These are phyloP conservation scores for Crinitomyces ghanaensis DNA, from an alignment of 805 yeast genomes.

Conservation along the genomic window DNA sequence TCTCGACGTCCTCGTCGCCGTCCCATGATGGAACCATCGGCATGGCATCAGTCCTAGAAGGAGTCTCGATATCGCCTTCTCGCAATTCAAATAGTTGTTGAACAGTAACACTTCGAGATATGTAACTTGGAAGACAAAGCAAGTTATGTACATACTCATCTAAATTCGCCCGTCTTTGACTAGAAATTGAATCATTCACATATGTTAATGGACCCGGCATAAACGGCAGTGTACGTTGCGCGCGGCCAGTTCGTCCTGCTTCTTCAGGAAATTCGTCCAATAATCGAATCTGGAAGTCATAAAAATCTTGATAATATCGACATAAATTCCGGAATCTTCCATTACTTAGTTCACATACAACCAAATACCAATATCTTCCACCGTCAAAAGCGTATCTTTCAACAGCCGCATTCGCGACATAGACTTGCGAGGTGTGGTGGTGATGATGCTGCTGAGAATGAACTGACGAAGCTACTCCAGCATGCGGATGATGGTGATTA, in stretches of 20 bases:
- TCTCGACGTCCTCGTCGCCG: too few relatives aligned
- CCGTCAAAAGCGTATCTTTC: conserved; percentile 71
- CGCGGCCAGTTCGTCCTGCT: conserved; percentile 74
- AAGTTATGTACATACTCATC: conserved; percentile 48
- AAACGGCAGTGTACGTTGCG: conserved; percentile 77
- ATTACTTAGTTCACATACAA: conserved; percentile 53
- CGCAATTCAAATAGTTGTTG: conserved; percentile 57
- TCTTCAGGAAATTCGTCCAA: conserved; percentile 81
- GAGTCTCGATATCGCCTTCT: conserved; percentile 49
- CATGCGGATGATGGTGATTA: conserved; percentile 1
- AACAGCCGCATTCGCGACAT: conserved; percentile 55
- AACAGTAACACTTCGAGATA: conserved; percentile 59
- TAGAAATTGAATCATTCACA: conserved; percentile 66
- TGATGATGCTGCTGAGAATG: neutral
- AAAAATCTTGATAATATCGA: conserved; percentile 90
- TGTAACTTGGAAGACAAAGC: conserved; percentile 62
- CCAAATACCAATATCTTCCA: conserved; percentile 81
- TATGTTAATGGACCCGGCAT: conserved; percentile 94
- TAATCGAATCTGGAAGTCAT: conserved; percentile 78
- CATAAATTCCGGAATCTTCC: conserved; percentile 65
- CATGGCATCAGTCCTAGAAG: conserved; percentile 19
- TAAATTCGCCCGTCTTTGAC: conserved; percentile 42
- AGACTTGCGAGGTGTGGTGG: too few relatives aligned
- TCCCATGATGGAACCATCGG: conserved; percentile 23
- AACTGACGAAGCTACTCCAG: conserved; percentile 1